Evolutionary conservation across 1,284 basidiomycete species (phyloP).

Genomic region (Ganoderma resinaceum): DNA sequence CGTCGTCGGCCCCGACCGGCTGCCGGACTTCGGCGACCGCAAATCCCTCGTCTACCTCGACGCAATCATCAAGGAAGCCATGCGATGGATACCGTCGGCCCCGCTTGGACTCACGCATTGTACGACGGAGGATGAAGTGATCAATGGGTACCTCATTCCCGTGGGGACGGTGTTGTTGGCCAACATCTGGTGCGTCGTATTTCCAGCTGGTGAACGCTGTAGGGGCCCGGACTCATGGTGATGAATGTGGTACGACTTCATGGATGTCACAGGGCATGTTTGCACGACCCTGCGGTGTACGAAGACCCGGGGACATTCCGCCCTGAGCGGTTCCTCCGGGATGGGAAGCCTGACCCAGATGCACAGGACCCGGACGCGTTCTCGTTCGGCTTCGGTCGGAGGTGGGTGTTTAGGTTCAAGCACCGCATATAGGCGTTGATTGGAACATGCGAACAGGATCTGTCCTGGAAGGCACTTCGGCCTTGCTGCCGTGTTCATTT

Average conservation of each 20-base stretch:
- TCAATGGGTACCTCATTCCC: slow-evolving; percentile 31
- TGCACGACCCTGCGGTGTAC: slow-evolving; percentile 29
- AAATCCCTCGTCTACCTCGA: slow-evolving; percentile 33
- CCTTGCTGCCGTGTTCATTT: slow-evolving; percentile 7
- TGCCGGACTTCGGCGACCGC: slow-evolving; percentile 28
- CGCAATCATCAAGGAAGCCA: slow-evolving; percentile 9
- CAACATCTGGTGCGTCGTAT: slow-evolving; percentile 26
- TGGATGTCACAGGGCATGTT: slow-evolving; percentile 19
- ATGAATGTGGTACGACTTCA: neutral
- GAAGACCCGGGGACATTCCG: slow-evolving; percentile 26
- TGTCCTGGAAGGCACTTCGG: slow-evolving; percentile 2
- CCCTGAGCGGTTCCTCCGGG: slow-evolving; percentile 28
- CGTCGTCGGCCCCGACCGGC: slow-evolving; percentile 36
- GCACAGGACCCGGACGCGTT: slow-evolving; percentile 17
- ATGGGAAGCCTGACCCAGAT: slow-evolving; percentile 18
- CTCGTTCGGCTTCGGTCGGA: slow-evolving; percentile 34
- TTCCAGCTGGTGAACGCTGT: neutral
- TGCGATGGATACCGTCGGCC: slow-evolving; percentile 23
- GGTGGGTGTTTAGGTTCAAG: slow-evolving; percentile 2
- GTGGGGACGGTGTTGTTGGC: slow-evolving; percentile 27
- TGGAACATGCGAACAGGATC: neutral
- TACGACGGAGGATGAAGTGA: slow-evolving; percentile 15
- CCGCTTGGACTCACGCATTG: slow-evolving; percentile 19
- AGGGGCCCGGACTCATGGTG: too few species aligned
- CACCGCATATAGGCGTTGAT: neutral